Conservation (phyloP, 2,329 filamentous ascomycete genomes). For the Fragosphaeria purpurea region DNA sequence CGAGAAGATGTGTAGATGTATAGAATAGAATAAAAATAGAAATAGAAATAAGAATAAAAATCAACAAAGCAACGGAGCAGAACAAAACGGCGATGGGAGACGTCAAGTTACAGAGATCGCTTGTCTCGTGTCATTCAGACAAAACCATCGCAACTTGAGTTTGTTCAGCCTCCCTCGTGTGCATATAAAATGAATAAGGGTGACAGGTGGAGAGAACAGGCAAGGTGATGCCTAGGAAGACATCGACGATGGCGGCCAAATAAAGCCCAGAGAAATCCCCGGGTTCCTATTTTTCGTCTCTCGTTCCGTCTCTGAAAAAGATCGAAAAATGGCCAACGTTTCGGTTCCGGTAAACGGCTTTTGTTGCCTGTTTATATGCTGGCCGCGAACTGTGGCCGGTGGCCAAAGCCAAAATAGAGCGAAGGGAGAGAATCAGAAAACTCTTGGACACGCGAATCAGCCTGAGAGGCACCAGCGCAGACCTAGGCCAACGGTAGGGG, state of each 20-base stretch:
- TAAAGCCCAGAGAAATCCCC: not conserved
- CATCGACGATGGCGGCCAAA: not conserved
- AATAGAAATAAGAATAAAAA: not conserved
- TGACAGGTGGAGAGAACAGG: not conserved
- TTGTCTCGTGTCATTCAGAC: no score
- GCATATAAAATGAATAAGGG: not conserved
- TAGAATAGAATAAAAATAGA: not conserved
- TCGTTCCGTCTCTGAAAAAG: not conserved
- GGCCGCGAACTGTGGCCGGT: not conserved
- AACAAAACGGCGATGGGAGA: not conserved
- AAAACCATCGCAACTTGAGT: no score
- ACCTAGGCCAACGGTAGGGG: no score
- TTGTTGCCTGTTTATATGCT: constrained; percentile 4
- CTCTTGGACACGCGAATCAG: no score
- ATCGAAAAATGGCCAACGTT: not conserved
- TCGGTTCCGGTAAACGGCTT: constrained; percentile 2
- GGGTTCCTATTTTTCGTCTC: constrained; percentile 1
- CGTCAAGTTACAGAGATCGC: no score
- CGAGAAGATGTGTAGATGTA: not conserved
- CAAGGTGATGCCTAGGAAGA: not conserved
- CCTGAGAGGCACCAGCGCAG: no score
- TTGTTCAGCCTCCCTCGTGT: no score
- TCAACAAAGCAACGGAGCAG: not conserved
- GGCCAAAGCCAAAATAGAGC: not conserved
- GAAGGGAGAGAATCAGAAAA: not conserved